Evolutionary conservation across 306 rosid genomes (phyloP).

Genomic region (Trichosanthes cucumerina): DNA sequence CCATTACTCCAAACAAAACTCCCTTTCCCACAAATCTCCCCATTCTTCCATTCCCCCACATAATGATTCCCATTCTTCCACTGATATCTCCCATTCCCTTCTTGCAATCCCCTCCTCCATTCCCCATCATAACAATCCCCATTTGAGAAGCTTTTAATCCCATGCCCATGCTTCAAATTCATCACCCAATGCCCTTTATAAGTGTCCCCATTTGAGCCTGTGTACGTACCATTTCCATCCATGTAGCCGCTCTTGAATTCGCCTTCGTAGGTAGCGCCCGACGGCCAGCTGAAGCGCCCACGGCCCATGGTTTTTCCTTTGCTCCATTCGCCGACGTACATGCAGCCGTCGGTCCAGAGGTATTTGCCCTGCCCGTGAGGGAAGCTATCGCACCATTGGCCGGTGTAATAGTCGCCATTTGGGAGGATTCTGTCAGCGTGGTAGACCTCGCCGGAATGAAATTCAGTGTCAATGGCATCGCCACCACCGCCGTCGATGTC

Average conservation of each 20-base stretch:
- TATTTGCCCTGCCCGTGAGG: slow-evolving; percentile 84
- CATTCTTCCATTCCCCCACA: slow-evolving; percentile 77
- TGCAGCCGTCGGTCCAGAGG: slow-evolving; percentile 83
- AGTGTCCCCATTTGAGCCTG: slow-evolving; percentile 52
- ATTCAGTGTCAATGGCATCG: slow-evolving; percentile 8
- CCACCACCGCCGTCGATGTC: background rate
- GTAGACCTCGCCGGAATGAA: slow-evolving; percentile 24
- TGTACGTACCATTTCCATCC: slow-evolving; percentile 71
- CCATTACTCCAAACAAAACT: slow-evolving; percentile 56
- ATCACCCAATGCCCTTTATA: slow-evolving; percentile 69
- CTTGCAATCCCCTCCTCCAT: slow-evolving; percentile 57
- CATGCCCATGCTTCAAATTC: slow-evolving; percentile 80
- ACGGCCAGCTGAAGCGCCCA: slow-evolving; percentile 89
- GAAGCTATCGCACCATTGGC: slow-evolving; percentile 64
- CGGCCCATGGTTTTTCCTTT: slow-evolving; percentile 68
- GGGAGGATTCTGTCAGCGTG: slow-evolving; percentile 57
- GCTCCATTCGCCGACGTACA: slow-evolving; percentile 75
- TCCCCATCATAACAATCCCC: slow-evolving; percentile 87
- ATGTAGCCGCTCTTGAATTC: slow-evolving; percentile 73
- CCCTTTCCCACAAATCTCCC: slow-evolving; percentile 64
- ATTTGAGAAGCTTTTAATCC: slow-evolving; percentile 36
- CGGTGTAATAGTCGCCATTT: slow-evolving; percentile 81
- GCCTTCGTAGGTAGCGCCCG: slow-evolving; percentile 87
- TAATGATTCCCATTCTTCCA: slow-evolving; percentile 66
- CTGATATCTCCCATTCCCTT: slow-evolving; percentile 65